phyloP scores from a whole-genome alignment of 2,329 filamentous ascomycete genomes.

The Byssoonygena ceratinophila region DNA sequence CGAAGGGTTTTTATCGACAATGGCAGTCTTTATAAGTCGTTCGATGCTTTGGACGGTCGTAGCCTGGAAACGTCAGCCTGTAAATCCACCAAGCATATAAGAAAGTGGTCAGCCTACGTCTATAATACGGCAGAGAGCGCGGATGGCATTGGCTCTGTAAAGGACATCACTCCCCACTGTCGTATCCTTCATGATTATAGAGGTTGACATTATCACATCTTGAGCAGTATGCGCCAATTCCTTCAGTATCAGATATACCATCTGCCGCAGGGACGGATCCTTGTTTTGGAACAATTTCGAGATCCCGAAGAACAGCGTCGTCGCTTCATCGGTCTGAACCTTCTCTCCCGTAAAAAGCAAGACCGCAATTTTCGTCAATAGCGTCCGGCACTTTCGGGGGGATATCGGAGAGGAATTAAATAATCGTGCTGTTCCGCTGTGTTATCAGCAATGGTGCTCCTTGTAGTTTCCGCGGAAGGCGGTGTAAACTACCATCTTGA shows the following conservation, averaged over 20 bases:
- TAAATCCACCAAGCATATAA: not conserved
- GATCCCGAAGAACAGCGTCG: conserved; percentile 95
- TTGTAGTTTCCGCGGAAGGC: conserved; percentile 18
- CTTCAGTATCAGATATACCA: conserved; percentile 98
- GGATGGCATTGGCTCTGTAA: conserved; percentile 90
- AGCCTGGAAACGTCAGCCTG: conserved; percentile 44
- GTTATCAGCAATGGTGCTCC: not conserved
- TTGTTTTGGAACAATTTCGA: conserved; percentile 99
- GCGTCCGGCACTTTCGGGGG: conserved; percentile 91
- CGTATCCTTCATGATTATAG: conserved; percentile 99
- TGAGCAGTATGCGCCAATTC: conserved; percentile 90
- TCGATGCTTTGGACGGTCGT: conserved; percentile 96
- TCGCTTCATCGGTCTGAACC: conserved; percentile 95
- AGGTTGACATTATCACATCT: conserved; percentile 99
- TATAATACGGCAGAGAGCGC: conserved; percentile 91
- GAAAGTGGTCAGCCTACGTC: conserved; percentile 51
- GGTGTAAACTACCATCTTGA: conserved; percentile 68
- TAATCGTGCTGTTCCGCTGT: conserved; percentile 61
- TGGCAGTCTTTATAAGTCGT: conserved; percentile 96
- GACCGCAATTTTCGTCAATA: conserved; percentile 92
- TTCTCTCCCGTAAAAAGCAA: conserved; percentile 94
- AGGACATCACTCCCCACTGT: conserved; percentile 88
- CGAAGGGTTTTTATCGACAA: conserved; percentile 97
- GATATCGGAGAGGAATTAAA: conserved; percentile 98
- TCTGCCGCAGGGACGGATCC: conserved; percentile 92